phyloP scores from a whole-genome alignment of 106 monocot species.

The Posidonia australis region DNA sequence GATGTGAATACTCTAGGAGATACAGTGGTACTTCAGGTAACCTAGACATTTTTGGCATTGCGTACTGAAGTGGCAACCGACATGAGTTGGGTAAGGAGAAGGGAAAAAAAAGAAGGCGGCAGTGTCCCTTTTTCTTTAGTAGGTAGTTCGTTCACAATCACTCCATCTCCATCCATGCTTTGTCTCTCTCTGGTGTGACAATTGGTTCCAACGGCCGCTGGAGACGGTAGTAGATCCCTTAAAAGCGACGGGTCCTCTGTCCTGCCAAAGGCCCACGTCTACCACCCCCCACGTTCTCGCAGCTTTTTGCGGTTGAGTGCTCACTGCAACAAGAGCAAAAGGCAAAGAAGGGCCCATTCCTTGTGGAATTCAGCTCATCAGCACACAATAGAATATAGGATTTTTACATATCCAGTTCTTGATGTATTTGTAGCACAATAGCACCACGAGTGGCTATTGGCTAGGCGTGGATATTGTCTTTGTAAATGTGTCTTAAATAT shows the following conservation, averaged over 20 bases:
- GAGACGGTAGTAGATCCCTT: neutral
- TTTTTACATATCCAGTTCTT: no score
- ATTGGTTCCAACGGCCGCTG: neutral
- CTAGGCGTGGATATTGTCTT: no score
- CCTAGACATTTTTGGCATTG: neutral
- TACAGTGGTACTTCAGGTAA: neutral
- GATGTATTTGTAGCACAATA: no score
- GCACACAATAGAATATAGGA: no score
- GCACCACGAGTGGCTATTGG: no score
- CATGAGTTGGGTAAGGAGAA: neutral
- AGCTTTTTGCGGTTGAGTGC: neutral
- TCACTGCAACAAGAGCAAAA: conserved; percentile 1
- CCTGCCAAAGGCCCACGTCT: neutral
- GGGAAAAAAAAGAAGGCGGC: neutral
- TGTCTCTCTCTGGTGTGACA: neutral
- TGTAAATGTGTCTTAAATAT: no score
- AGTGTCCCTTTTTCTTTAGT: neutral
- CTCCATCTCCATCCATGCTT: neutral
- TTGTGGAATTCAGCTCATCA: no score
- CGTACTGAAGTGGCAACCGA: conserved; percentile 1
- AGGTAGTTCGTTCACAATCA: neutral
- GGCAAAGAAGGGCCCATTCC: no score
- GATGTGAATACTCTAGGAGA: neutral
- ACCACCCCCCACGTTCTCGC: neutral
- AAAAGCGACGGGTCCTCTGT: neutral